Evolutionary conservation across 208 protist genomes (phyloP), one percentile per base, ranked within the genome.

Genomic region (Trypanosoma melophagium): DNA sequence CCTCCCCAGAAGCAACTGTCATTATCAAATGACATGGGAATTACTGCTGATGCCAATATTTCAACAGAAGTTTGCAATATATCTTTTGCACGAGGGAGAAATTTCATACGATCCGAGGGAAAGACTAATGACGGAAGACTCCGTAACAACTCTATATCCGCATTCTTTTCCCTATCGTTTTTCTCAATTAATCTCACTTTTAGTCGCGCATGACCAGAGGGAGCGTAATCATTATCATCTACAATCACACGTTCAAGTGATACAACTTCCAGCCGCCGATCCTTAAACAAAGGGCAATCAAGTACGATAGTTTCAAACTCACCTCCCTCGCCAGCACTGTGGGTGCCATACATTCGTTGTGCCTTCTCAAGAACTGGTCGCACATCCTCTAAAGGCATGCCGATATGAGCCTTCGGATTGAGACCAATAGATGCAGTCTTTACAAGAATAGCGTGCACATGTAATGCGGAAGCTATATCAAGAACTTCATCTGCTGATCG

Each of bases 241-340:
- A 96, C 87, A 65, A 96, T 83, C 17, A 95, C 89, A 16, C 79
- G 49, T 13, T 71, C 44, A 13, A 89, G 28, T n/a, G 47, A 51
- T 7, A 22, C 58, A 59, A 93, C 73, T 0, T 62, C 59, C 25
- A 94, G 66, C 9, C 67, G 71, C 55, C 81, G 53, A 16, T 53
- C 5, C 0, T 13, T 53, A 62, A 87, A 94, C 12, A 99, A 74
- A 0, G 98, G 98, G 71, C 96, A 98, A 75, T 99, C 96, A 0
- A 99, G 72, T 16, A 97, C 94, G n/a, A 99, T 88, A 9, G 98
- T 99, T 77, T 99, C 99, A 86, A 99, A 99, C 84, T 99, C 98
- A 28, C 99, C 99, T 24, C 99, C 99, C 71, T 99, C 99, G 10
- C 99, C 99, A 60, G 98, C 99, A n/a, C 94, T 86, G 80, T 99